phyloP scores from a whole-genome alignment of 495 filamentous ascomycete genomes.

The Staphylotrichum longicolle region DNA sequence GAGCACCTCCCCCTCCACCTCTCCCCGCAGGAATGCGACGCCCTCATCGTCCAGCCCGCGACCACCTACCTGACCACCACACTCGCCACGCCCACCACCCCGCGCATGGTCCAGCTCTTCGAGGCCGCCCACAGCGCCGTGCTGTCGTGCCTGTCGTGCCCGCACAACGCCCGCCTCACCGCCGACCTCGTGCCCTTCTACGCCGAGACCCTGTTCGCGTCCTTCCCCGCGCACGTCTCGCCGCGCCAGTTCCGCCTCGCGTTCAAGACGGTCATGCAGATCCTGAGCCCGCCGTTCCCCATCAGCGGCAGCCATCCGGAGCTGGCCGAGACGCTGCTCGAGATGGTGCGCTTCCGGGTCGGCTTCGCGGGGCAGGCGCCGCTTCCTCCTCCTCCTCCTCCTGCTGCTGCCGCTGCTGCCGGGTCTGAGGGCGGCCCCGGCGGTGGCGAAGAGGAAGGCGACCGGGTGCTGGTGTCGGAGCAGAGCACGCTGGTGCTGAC shows the following conservation, averaged over 20 bases:
- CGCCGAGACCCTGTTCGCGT: conserved; percentile 75
- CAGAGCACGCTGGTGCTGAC: conserved; percentile 77
- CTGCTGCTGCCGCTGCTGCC: conserved; percentile 33
- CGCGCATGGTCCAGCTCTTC: conserved; percentile 66
- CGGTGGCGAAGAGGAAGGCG: background rate
- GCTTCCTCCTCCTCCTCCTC: too few species aligned
- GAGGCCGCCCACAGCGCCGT: conserved; percentile 88
- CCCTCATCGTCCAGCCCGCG: conserved; percentile 70
- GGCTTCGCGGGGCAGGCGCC: conserved; percentile 48
- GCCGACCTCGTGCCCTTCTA: conserved; percentile 79
- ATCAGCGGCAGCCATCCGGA: conserved; percentile 69
- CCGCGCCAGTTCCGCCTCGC: conserved; percentile 89
- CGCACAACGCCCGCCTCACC: conserved; percentile 69
- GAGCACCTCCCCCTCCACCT: conserved; percentile 81
- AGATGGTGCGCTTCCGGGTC: conserved; percentile 72
- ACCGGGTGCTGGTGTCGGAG: conserved; percentile 58
- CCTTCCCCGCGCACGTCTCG: conserved; percentile 81
- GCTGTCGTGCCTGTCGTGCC: conserved; percentile 77
- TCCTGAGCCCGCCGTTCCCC: conserved; percentile 77
- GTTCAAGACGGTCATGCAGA: conserved; percentile 82
- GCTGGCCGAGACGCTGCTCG: conserved; percentile 74
- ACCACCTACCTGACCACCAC: conserved; percentile 65
- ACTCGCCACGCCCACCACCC: conserved; percentile 49
- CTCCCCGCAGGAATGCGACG: conserved; percentile 61
- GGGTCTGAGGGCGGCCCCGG: background rate